phyloP scores from a whole-genome alignment of 495 filamentous ascomycete species.

The Rostrohypoxylon terebratum region DNA sequence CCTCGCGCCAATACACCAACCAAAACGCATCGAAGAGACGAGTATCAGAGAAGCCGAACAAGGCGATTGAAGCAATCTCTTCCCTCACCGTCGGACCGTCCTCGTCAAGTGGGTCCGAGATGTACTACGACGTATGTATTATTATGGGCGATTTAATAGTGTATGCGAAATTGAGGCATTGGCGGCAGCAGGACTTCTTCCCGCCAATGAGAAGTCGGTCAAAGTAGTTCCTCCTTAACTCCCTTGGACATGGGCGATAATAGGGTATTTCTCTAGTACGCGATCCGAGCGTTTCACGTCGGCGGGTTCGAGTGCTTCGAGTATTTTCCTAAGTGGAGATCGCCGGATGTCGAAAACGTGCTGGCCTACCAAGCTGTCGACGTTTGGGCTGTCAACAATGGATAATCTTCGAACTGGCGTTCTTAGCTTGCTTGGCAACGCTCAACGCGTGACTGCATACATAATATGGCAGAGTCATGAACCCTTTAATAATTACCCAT shows the following conservation, averaged over 20 bases:
- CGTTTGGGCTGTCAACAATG: conserved; percentile 16
- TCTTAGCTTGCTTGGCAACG: conserved; percentile 36
- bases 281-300: conserved; percentile 38
- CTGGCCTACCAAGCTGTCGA: conserved; percentile 19
- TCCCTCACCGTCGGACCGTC: conserved; percentile 26
- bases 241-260: conserved; percentile 20
- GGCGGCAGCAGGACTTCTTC: conserved; percentile 35
- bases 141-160: conserved; percentile 19
- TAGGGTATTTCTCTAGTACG: conserved; percentile 14
- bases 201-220: conserved; percentile 32
- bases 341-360: conserved; percentile 17
- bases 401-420: conserved; percentile 23
- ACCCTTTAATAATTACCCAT: conserved; percentile 10
- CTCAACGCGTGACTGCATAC: background rate
- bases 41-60: conserved; percentile 20
- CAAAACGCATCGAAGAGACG: background rate
- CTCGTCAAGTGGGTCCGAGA: conserved; percentile 14
- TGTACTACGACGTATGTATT: too few species aligned
- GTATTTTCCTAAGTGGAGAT: conserved; percentile 36
- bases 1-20: conserved; percentile 11
- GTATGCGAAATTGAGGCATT: conserved; percentile 15
- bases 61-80: background rate
- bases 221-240: conserved; percentile 12
- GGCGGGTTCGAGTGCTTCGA: conserved; percentile 12
- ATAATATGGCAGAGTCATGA: conserved; percentile 18